These are phyloP conservation scores for Fusarium sp. DNA, from an alignment of 2,329 filamentous ascomycete species.

Conservation along the genomic window DNA sequence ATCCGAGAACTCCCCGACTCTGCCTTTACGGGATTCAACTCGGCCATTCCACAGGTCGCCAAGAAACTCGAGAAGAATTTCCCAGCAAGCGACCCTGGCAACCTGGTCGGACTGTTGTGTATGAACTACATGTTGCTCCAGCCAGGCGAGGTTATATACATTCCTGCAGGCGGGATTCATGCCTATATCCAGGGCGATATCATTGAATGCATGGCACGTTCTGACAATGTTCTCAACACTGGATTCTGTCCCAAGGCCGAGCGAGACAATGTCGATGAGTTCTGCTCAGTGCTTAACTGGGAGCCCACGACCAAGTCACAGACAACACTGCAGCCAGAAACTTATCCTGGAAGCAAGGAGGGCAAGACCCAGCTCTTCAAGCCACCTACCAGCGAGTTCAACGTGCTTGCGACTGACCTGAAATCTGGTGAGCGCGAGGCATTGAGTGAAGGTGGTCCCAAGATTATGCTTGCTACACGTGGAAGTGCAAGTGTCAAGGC, in stretches of 20 bases:
- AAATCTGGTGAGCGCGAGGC: slow-evolving; percentile 65
- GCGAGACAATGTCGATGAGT: slow-evolving; percentile 71
- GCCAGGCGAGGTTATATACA: slow-evolving; percentile 74
- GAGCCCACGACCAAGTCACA: slow-evolving; percentile 67
- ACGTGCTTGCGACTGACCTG: slow-evolving; percentile 71
- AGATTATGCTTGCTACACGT: slow-evolving; percentile 37
- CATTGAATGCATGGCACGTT: slow-evolving; percentile 81
- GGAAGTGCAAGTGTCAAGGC: slow-evolving; percentile 34
- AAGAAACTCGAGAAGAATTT: slow-evolving; percentile 74
- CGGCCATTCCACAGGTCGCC: slow-evolving; percentile 71
- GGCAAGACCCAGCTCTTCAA: slow-evolving; percentile 72
- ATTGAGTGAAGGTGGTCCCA: slow-evolving; percentile 33
- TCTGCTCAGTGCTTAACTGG: slow-evolving; percentile 71
- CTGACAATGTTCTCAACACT: slow-evolving; percentile 78
- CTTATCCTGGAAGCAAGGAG: slow-evolving; percentile 61
- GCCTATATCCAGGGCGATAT: slow-evolving; percentile 79
- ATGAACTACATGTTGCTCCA: slow-evolving; percentile 79
- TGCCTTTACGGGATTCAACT: slow-evolving; percentile 58
- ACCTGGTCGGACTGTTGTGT: slow-evolving; percentile 73
- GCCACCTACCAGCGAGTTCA: slow-evolving; percentile 78
- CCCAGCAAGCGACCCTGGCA: slow-evolving; percentile 70
- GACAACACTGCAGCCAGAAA: slow-evolving; percentile 61
- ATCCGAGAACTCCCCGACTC: slow-evolving; percentile 51
- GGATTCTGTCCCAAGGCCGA: slow-evolving; percentile 77
- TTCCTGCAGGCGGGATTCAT: slow-evolving; percentile 79